Evolutionary conservation across 208 protist genomes (phyloP), one percentile per base, ranked within the genome.

Genomic region (Acanthamoeba castellanii): DNA sequence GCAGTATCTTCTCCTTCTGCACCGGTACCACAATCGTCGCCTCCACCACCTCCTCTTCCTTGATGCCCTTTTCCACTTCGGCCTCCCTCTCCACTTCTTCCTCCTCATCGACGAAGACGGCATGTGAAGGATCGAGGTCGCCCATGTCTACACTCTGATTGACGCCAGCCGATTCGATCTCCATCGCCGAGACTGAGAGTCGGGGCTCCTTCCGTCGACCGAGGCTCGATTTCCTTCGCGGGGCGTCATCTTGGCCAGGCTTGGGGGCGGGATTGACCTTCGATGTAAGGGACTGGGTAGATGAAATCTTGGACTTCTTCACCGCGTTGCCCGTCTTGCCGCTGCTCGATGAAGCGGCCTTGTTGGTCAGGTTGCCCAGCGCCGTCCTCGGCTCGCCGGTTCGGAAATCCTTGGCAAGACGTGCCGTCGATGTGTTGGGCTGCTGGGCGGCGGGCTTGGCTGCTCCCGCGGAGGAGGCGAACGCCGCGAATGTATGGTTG

Each of bases 141-240:
- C 72, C 72, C 72, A 82, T 82, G 72, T 82, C 72, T 13, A 82
- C 72, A n/a, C 72, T 82, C 37, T 82, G 72, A 52, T 82, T 52
- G 37, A 82, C 37, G 7, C 27, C n/a, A 50, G 72, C 6, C 34
- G 72, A 13, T 25, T 82, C 72, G 72, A 82, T 82, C 27, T 82
- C 72, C 72, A 82, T 82, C n/a, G 64, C 64, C 22, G 30, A n/a
- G 64, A 82, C 37, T 7, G 72, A 82, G 30, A 82, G 37, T 4
- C 72, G 32, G 16, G 6, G 16, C 37, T 82, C 37, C 32, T 45
- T 32, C 30, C n/a, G 68, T 76, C 68, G 68, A 13, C 32, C 30
- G 84, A 90, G 84, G 20, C 84, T 61, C 30, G 84, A 32, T 37
- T 90, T 90, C 30, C 84, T 25, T 90, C 84, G 84, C n/a, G 84